Percentiles rank a stretch among this genome's conserved stretches.
Evolutionary conservation across 352 stramenopile species (phyloP).

Genomic region (Pythium coloratum): DNA sequence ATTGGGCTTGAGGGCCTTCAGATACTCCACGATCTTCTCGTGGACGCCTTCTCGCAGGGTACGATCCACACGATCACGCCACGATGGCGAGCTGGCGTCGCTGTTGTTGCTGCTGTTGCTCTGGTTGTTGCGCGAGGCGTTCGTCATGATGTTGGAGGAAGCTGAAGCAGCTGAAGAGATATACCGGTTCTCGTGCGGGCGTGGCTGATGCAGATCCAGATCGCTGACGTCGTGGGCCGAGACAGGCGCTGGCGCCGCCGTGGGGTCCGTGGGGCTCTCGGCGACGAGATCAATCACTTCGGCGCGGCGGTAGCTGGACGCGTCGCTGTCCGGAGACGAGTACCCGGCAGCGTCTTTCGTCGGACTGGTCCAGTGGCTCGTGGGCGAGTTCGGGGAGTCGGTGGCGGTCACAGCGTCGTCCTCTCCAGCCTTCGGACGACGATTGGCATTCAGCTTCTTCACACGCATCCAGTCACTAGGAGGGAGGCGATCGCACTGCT

Average conservation of each 20-base stretch:
- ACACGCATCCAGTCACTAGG: conserved; percentile 52
- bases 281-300: conserved; percentile 18
- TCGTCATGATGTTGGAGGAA: conserved; percentile 7
- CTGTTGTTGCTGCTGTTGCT: neutral
- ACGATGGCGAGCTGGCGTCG: conserved; percentile 16
- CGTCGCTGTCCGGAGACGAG: conserved; percentile 12
- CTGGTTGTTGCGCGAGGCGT: neutral
- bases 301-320: conserved; percentile 10
- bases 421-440: conserved; percentile 63
- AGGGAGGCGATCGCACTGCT: no score
- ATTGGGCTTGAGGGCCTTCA: conserved; percentile 94
- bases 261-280: conserved; percentile 27
- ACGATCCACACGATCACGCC: conserved; percentile 33
- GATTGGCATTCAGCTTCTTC: conserved; percentile 72
- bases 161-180: no score
- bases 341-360: conserved; percentile 10
- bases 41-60: conserved; percentile 48
- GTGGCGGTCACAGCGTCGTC: conserved; percentile 52
- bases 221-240: conserved; percentile 11
- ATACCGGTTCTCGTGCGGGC: conserved; percentile 1
- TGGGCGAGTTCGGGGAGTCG: conserved; percentile 11
- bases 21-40: conserved; percentile 85
- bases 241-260: conserved; percentile 2
- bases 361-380: conserved; percentile 19
- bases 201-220: conserved; percentile 11